Base-by-base conservation (phyloP, 805 yeast genomes). In the Starmerella kuoi region DNA sequence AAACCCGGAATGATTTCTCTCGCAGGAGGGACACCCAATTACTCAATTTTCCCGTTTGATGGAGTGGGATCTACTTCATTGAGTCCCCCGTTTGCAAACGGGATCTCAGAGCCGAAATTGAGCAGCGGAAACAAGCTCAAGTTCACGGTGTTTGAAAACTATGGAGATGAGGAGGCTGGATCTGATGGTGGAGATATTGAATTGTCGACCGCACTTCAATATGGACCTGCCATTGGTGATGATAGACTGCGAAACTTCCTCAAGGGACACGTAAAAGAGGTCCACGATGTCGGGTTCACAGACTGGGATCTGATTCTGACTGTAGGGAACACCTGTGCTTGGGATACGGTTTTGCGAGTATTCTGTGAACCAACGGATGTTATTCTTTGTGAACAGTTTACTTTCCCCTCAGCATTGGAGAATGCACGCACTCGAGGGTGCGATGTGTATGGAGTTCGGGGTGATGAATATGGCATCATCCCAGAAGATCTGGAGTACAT, bases 11-110 rank as follows among this genome's bases (percentile, higher is more conserved):
- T 91, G 56, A 76, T 85, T 42, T 87, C 86, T 59, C 72, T 88
- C 42, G 97, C 96, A 41, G 98, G 97, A 55, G 98, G 98, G 9
- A 72, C 87, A 54, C 98, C 98, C 11, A 66, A 83, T 60, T 64
- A 94, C 18, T 85, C 81, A 49, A 80, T 83, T 62, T 88, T 88
- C 72, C 97, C 98, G 36, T 84, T 87, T 72, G 84, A 85, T 55
- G 74, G 74, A 49, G 61, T 87, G 42, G 60, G 71, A n/a, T 79
- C 81, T 11, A 75, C 74, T 40, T 68, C 86, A 4, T 50, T 59
- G 31, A 56, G 54, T 21, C 94, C 96, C 44, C 91, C 94, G 1
- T 88, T 86, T 59, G 57, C 66, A 7, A 67, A 74, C 21, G 95
- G 95, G 40, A 79, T 83, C 48, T 50, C 55, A 28, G 54, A 53